Base-by-base conservation (phyloP, 2,329 filamentous ascomycete genomes). In the Hyphodiscus sp. region DNA sequence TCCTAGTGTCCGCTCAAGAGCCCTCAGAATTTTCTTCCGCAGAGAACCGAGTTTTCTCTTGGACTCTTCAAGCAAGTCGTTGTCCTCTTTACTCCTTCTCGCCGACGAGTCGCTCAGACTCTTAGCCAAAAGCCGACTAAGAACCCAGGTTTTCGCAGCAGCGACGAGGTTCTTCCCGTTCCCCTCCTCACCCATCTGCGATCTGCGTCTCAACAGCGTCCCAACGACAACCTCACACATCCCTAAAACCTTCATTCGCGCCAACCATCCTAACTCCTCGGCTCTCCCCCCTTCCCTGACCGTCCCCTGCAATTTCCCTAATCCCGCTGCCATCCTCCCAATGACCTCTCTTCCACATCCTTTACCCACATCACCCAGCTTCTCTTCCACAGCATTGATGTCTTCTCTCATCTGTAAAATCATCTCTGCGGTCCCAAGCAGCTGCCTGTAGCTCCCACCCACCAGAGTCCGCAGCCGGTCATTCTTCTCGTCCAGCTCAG, bases 401-500 rank as follows among this genome's bases (percentile, higher is more conserved):
- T 92, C 84, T 41, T 71, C 72, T 61, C 89, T 87, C 89, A 97
- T 96, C 56, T 85, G 80, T 51, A 96, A 87, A 61, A 97, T 97
- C n/a, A 85, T 85, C 71, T 96, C 91, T 51, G 92, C 92, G 0
- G 92, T 96, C 50, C 89, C 89, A 23, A 97, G 82, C 9, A 97
- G 82, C 64, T 94, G 89, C 61, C 92, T 87, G 71, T 97, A 97
- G 65, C 80, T 83, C 54, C 74, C 76, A 60, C 82, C 82, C 57
- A 86, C 82, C 67, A 83, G 79, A 18, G 77, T 82, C 61, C 82
- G 81, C 64, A 86, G 74, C 30, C 81, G 81, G 48, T 73, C 74
- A 33, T 80, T 76, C 63, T 83, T 83, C 67, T 85, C 82, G 58
- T 85, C 82, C 61, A 83, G 77, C 60, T 79, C 74, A 10, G 71